Base-by-base conservation (phyloP, 306 rosid genomes). In the Inga leiocalycina region DNA sequence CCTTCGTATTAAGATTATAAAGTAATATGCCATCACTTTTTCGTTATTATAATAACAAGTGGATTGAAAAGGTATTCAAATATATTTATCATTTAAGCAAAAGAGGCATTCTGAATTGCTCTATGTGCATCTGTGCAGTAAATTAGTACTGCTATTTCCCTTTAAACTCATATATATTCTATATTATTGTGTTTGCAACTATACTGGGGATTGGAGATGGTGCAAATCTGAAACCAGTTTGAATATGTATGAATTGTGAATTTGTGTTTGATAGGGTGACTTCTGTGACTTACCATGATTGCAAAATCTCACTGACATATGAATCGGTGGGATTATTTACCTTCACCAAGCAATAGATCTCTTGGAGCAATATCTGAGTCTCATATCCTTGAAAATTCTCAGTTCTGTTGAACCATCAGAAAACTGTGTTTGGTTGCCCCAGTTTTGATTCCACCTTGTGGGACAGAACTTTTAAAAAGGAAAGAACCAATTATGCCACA, bases 331-430 rank as follows among this genome's bases (percentile, higher is more conserved):
- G 79, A 74, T 87, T 84, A 79, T 74, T 71, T 77, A 72, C 43
- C 79, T 88, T 69, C 85, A 88, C 35, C 81, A 85, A 82, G 87
- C 83, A 77, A 88, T 90, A 56, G 84, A 71, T 75, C 87, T 78
- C 88, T 87, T 17, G 91, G 73, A 4, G 88, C 89, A 61, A 86
- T 51, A 43, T 41, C 34, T 44, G 49, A 86, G 80, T 70, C 86
- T 8, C 77, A 83, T 48, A 54, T 88, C 66, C 86, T 87, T 20
- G 89, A 88, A 83, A 88, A 87, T 74, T 91, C 88, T 62, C 89
- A 85, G 76, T 88, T 92, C 56, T 87, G 86, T 68, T 73, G 92
- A 67, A 88, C 88, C 27, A 85, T 89, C 54, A 86, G 93, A 84
- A 88, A 86, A 82, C 82, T 91, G 32, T 76, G 20, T 87, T 80